Percentiles rank a stretch among this genome's conserved stretches.
phyloP scores from a whole-genome alignment of 2,329 filamentous ascomycete species.

The Acephala macrosclerotiorum region DNA sequence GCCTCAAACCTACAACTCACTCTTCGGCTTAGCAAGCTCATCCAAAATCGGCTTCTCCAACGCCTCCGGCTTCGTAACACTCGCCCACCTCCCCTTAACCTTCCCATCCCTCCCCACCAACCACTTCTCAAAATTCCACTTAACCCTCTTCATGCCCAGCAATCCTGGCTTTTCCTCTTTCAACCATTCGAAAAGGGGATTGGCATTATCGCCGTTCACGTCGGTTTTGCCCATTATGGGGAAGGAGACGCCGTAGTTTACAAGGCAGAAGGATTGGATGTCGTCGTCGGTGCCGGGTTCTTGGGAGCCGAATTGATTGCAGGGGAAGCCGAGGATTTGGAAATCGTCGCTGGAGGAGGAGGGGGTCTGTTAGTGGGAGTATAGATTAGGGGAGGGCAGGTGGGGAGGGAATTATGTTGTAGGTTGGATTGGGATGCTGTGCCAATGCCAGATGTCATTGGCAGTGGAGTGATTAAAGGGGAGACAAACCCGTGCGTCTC shows the following conservation, averaged over 20 bases:
- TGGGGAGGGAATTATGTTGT: neutral
- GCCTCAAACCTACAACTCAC: conserved; percentile 20
- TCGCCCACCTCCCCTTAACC: conserved; percentile 87
- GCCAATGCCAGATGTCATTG: neutral
- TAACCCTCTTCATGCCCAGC: conserved; percentile 87
- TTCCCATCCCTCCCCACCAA: conserved; percentile 84
- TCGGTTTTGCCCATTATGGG: conserved; percentile 79
- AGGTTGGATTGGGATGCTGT: neutral
- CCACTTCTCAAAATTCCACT: conserved; percentile 99
- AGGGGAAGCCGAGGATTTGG: conserved; percentile 92
- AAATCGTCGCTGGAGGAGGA: conserved; percentile 65
- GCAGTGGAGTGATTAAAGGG: neutral
- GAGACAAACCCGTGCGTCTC: conserved; percentile 34
- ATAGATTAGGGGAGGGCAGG: neutral
- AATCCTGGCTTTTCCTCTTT: conserved; percentile 79
- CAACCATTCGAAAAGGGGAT: conserved; percentile 81
- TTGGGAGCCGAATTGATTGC: conserved; percentile 95
- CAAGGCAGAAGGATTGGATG: conserved; percentile 84
- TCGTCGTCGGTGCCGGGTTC: conserved; percentile 74
- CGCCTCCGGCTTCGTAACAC: conserved; percentile 83
- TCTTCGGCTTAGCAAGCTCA: conserved; percentile 52
- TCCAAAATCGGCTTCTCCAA: conserved; percentile 79
- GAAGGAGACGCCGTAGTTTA: conserved; percentile 63
- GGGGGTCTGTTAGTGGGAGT: neutral
- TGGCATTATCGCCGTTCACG: conserved; percentile 86